phyloP scores from a whole-genome alignment of 2,329 filamentous ascomycete genomes.

The Hymenoscyphus fructigenus region DNA sequence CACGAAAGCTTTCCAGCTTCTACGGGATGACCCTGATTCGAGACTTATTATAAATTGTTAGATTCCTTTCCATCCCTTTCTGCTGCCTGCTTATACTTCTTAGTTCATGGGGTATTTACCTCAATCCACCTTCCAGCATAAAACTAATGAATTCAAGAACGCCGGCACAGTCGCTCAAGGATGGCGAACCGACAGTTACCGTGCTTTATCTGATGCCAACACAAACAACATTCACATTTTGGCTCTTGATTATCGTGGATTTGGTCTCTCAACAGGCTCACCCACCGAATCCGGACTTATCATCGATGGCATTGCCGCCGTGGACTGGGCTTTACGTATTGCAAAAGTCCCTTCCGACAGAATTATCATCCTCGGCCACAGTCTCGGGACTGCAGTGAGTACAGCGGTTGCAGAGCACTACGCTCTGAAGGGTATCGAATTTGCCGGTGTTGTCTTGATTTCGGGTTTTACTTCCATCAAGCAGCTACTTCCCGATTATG shows the following conservation, averaged over 20 bases:
- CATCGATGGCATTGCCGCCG: slow-evolving; percentile 69
- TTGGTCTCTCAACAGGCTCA: slow-evolving; percentile 74
- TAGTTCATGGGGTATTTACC: slow-evolving; percentile 60
- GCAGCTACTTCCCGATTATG: slow-evolving; percentile 71
- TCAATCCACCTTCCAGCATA: background rate
- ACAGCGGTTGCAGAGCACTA: slow-evolving; percentile 73
- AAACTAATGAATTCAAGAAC: slow-evolving; percentile 53
- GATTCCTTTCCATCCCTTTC: slow-evolving; percentile 22
- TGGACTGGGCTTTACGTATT: slow-evolving; percentile 68
- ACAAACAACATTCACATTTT: slow-evolving; percentile 72
- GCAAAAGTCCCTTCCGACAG: slow-evolving; percentile 65
- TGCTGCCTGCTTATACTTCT: slow-evolving; percentile 17
- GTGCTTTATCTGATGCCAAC: slow-evolving; percentile 70
- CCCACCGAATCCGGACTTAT: slow-evolving; percentile 82
- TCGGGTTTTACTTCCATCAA: slow-evolving; percentile 76
- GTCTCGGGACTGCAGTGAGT: slow-evolving; percentile 82
- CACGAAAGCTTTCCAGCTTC: slow-evolving; percentile 58
- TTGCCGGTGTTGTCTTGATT: slow-evolving; percentile 77
- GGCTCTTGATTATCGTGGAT: slow-evolving; percentile 90
- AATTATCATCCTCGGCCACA: slow-evolving; percentile 83
- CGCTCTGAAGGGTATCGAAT: slow-evolving; percentile 57
- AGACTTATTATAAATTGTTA: slow-evolving; percentile 64
- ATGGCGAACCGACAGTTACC: slow-evolving; percentile 74
- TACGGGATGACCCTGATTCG: slow-evolving; percentile 62
- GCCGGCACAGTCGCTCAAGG: slow-evolving; percentile 82